phyloP scores from a whole-genome alignment of 1,139 yeast species.

The Diutina scorzettiae region DNA sequence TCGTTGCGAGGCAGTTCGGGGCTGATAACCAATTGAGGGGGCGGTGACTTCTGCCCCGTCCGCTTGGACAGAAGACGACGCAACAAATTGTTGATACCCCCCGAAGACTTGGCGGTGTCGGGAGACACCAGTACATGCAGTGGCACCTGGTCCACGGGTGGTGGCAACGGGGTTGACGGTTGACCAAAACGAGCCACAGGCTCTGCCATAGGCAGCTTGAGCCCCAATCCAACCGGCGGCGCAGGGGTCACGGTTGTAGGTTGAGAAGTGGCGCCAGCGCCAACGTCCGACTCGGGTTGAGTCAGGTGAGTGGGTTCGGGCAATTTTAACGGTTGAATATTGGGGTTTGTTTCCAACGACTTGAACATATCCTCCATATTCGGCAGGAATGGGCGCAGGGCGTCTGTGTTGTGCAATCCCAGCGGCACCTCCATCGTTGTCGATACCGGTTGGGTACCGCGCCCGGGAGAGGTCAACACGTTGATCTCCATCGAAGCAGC shows the following conservation, averaged over 20 bases:
- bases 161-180: neutral
- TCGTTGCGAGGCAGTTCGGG: slow-evolving; percentile 5
- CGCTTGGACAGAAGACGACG: slow-evolving; percentile 28
- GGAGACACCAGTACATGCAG: neutral
- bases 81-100: slow-evolving; percentile 26
- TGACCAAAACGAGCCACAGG: neutral
- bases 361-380: neutral
- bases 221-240: neutral
- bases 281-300: neutral
- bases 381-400: neutral
- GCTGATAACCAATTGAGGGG: slow-evolving; percentile 8
- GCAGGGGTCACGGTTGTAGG: too few species aligned
- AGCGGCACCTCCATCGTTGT: neutral
- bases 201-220: neutral
- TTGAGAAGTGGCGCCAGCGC: neutral
- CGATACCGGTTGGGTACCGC: neutral
- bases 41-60: slow-evolving; percentile 8
- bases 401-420: neutral
- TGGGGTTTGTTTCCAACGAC: slow-evolving; percentile 1
- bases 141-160: neutral
- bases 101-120: neutral
- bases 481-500: neutral
- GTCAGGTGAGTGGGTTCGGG: slow-evolving; percentile 64
- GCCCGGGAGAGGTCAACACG: slow-evolving; percentile 2
- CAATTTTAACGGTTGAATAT: slow-evolving; percentile 20